Evolutionary conservation across 148 eudicot genomes (phyloP), one percentile per base, ranked within the genome.

Genomic region (Salicornia ramosissima): DNA sequence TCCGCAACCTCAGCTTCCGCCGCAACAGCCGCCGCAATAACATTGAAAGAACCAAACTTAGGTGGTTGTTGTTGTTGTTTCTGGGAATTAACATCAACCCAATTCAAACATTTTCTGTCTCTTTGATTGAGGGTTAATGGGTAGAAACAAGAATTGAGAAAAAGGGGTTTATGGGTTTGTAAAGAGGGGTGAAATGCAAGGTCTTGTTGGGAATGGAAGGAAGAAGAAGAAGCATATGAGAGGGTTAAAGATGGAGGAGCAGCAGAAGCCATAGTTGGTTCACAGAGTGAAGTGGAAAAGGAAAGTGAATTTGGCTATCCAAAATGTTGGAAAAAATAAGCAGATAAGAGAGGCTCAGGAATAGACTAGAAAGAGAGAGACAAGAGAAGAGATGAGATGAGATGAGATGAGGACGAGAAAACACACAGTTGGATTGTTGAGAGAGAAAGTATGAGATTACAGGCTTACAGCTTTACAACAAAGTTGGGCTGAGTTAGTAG

Each of bases 1-100:
- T 70, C 80, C 36, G 31, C 86, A 34, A 81, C 79, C 65, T 82
- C 88, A 16, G 85, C 87, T 64, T 82, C 89, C 15, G 91, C 85
- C 13, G 91, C 87, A 65, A 83, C 64, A 26, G 87, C 91, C 15
- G 88, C 91, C 15, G 86, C 79, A 15, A 74, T 83, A 15, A 81
- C 56, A 21, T 54, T 68, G 3, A 56, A 60, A 51, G 84, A 69
- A 33, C 58, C 55, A 43, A 56, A 81, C 49, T 72, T 74, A 45
- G 76, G 31, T 47, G 70, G 29, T 1, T 63, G 74, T 43, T 51
- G 31, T 47, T 71, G 29, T 1, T 63, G 74, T 43, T 51, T 58
- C 2, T 34, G 74, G 21, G 71, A 67, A 71, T 12, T 47, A 26
- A 68, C 71, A 67, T 71, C 54, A 39, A 72, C 74, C 80, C 80